A percentile compares a stretch with the other conserved stretches of the same genome.
Evolutionary conservation across 2,329 filamentous ascomycete genomes (phyloP).

Genomic region (Chrysoporthe austroafricana): DNA sequence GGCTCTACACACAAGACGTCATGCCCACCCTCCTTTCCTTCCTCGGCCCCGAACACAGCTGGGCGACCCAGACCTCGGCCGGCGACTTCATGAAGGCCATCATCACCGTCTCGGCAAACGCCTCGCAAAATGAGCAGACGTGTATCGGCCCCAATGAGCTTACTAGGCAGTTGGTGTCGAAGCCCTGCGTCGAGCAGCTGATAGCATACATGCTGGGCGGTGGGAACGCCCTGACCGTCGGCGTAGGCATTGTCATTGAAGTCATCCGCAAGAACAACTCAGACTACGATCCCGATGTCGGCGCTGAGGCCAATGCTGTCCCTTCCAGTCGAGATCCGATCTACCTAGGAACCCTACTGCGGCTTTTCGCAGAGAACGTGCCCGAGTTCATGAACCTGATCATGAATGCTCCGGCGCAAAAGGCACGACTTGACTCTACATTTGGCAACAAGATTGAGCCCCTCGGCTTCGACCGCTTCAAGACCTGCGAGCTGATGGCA

Average conservation of each 20-base stretch:
- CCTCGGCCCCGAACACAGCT: constrained; percentile 80
- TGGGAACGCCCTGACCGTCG: constrained; percentile 92
- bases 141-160: constrained; percentile 98
- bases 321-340: constrained; percentile 91
- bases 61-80: constrained; percentile 92
- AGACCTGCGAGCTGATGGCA: constrained; percentile 98
- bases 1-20: constrained; percentile 87
- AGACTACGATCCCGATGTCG: constrained; percentile 93
- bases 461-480: constrained; percentile 95
- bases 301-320: constrained; percentile 75
- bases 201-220: constrained; percentile 90
- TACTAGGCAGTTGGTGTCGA: constrained; percentile 90
- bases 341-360: constrained; percentile 87
- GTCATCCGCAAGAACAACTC: constrained; percentile 99
- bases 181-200: constrained; percentile 79
- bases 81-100: constrained; percentile 98
- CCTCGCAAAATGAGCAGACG: constrained; percentile 97
- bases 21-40: constrained; percentile 87
- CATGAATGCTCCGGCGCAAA: constrained; percentile 73
- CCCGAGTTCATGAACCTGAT: constrained; percentile 94
- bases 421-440: constrained; percentile 78
- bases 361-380: constrained; percentile 87
- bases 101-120: constrained; percentile 97
- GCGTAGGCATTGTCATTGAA: constrained; percentile 96
- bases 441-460: constrained; percentile 93